Percentiles rank a stretch among this genome's conserved stretches.
Conservation (phyloP, 1,139 yeast species). For the Pichia sp. region DNA sequence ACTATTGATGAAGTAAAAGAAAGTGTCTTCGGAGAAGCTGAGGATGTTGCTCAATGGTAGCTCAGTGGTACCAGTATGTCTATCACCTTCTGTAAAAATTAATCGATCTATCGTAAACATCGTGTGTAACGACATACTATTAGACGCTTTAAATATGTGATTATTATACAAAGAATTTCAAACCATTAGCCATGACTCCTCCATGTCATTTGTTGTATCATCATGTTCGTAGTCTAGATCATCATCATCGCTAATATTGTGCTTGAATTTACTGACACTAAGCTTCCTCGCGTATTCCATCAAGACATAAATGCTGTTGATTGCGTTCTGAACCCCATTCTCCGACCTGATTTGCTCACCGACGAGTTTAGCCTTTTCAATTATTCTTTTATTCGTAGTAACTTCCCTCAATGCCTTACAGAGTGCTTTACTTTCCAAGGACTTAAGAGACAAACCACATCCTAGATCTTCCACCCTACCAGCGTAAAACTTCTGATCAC, state of each 20-base stretch:
- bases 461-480: slow-evolving; percentile 82
- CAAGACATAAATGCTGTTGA: slow-evolving; percentile 68
- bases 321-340: slow-evolving; percentile 73
- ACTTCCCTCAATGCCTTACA: slow-evolving; percentile 63
- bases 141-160: too few relatives aligned
- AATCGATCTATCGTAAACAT: too few relatives aligned
- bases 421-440: slow-evolving; percentile 57
- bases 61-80: background rate
- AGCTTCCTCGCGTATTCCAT: slow-evolving; percentile 66
- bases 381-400: slow-evolving; percentile 59
- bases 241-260: slow-evolving; percentile 10
- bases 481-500: slow-evolving; percentile 93
- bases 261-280: slow-evolving; percentile 24
- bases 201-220: slow-evolving; percentile 14
- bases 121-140: too few relatives aligned
- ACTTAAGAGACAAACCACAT: slow-evolving; percentile 68
- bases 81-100: too few relatives aligned
- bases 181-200: slow-evolving; percentile 30
- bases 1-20: slow-evolving; percentile 49
- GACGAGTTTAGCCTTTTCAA: slow-evolving; percentile 54
- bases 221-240: slow-evolving; percentile 1
- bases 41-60: slow-evolving; percentile 85
- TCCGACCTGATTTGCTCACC: slow-evolving; percentile 61
- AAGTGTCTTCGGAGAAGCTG: slow-evolving; percentile 93
- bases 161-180: slow-evolving; percentile 5